phyloP scores from a whole-genome alignment of 768 basidiomycete species.

The Plicaturopsis crispa region DNA sequence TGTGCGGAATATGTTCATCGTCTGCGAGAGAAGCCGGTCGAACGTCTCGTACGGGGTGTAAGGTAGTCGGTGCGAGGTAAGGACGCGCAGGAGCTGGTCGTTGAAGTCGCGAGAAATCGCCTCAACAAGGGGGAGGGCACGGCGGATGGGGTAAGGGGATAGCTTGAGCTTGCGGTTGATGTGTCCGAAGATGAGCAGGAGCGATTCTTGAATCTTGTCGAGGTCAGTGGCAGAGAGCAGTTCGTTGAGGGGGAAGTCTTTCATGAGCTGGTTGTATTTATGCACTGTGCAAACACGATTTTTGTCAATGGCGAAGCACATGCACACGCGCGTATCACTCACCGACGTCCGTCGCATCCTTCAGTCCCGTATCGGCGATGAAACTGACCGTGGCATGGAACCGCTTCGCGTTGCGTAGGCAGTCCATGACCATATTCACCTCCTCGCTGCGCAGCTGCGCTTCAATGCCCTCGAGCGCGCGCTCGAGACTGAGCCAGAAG shows the following conservation, averaged over 20 bases:
- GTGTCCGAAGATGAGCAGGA: conserved; percentile 84
- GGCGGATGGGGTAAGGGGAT: conserved; percentile 93
- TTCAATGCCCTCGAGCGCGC: conserved; percentile 90
- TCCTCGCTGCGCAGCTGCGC: conserved; percentile 86
- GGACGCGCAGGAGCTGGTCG: conserved; percentile 84
- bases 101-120: conserved; percentile 98
- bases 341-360: conserved; percentile 88
- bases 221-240: conserved; percentile 94
- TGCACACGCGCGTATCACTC: conserved; percentile 14
- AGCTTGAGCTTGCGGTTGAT: conserved; percentile 93
- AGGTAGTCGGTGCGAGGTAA: conserved; percentile 85
- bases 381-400: conserved; percentile 98
- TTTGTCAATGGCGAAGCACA: neutral
- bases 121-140: conserved; percentile 93
- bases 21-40: conserved; percentile 72
- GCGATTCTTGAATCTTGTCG: conserved; percentile 87
- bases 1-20: conserved; percentile 70
- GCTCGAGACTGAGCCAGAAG: conserved; percentile 95
- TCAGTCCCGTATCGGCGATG: conserved; percentile 94
- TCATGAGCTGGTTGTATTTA: conserved; percentile 98
- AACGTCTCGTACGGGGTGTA: conserved; percentile 95
- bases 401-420: conserved; percentile 90
- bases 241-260: conserved; percentile 97
- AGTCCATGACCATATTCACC: conserved; percentile 89
- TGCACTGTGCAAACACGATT: conserved; percentile 57